Evolutionary conservation across 805 yeast genomes (phyloP).

Genomic region (Zygotorulaspora danielsina): DNA sequence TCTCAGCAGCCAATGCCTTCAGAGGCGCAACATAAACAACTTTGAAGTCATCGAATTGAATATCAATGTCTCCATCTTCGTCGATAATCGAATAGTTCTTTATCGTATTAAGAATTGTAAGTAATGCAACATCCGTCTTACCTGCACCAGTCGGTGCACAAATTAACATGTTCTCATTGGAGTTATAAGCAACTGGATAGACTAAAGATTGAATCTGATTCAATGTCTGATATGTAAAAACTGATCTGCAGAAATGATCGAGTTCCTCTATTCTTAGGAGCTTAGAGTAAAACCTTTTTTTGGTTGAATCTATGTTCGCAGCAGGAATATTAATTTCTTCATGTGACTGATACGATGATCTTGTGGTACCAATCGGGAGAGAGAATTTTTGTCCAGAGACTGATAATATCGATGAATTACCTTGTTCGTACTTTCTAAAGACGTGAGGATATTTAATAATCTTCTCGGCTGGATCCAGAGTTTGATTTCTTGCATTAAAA

Average conservation of each 20-base stretch:
- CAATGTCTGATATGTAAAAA: slow-evolving; percentile 74
- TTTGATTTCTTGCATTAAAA: slow-evolving; percentile 45
- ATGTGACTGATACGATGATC: slow-evolving; percentile 54
- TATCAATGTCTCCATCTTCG: slow-evolving; percentile 50
- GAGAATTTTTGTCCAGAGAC: slow-evolving; percentile 76
- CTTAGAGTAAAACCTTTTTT: slow-evolving; percentile 38
- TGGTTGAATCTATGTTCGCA: slow-evolving; percentile 50
- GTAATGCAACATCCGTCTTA: slow-evolving; percentile 87
- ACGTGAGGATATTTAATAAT: slow-evolving; percentile 79
- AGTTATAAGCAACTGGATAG: slow-evolving; percentile 84
- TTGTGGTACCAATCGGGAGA: slow-evolving; percentile 76
- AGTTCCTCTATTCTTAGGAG: slow-evolving; percentile 57
- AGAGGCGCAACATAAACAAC: slow-evolving; percentile 90
- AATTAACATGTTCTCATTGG: slow-evolving; percentile 90
- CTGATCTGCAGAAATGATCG: slow-evolving; percentile 76
- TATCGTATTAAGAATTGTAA: slow-evolving; percentile 74
- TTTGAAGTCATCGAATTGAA: slow-evolving; percentile 81
- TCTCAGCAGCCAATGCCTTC: slow-evolving; percentile 94
- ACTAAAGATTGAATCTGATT: slow-evolving; percentile 89
- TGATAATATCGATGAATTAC: slow-evolving; percentile 54
- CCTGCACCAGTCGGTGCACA: slow-evolving; percentile 99
- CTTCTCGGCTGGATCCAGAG: slow-evolving; percentile 43
- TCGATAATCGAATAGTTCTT: slow-evolving; percentile 61
- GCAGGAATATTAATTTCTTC: slow-evolving; percentile 86
- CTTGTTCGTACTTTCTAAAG: slow-evolving; percentile 62